Evolutionary conservation across 495 filamentous ascomycete genomes (phyloP).

Genomic region (Xylaria palmicola): DNA sequence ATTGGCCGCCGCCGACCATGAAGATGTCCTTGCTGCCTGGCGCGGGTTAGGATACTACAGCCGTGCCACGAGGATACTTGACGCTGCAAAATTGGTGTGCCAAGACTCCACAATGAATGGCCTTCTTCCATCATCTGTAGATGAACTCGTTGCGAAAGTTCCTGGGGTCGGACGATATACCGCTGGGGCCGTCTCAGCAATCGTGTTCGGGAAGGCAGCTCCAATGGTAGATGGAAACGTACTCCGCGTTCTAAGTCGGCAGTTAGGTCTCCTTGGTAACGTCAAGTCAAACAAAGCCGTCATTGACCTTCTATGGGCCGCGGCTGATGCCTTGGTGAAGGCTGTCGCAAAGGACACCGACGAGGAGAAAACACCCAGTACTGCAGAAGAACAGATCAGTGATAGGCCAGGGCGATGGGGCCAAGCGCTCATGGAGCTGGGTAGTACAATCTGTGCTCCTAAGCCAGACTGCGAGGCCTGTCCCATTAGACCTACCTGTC

Average conservation of each 20-base stretch:
- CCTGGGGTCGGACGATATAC: constrained; percentile 49
- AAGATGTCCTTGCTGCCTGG: constrained; percentile 42
- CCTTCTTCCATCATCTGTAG: constrained; percentile 33
- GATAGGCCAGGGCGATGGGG: constrained; percentile 46
- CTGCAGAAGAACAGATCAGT: constrained; percentile 16
- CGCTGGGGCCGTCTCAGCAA: constrained; percentile 46
- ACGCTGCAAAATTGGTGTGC: constrained; percentile 38
- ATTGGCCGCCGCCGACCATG: constrained; percentile 35
- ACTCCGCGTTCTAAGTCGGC: constrained; percentile 43
- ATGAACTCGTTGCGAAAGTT: constrained; percentile 31
- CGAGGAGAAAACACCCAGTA: constrained; percentile 1
- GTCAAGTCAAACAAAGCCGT: constrained; percentile 39
- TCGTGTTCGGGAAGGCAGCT: constrained; percentile 43
- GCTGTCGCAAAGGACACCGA: constrained; percentile 32
- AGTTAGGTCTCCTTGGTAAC: constrained; percentile 42
- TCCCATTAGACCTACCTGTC: constrained; percentile 42
- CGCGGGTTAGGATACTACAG: constrained; percentile 47
- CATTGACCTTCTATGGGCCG: constrained; percentile 42
- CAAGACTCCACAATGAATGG: constrained; percentile 23
- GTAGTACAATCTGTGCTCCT: constrained; percentile 48
- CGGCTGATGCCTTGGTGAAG: constrained; percentile 39
- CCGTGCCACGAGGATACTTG: constrained; percentile 40
- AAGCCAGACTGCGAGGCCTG: constrained; percentile 44
- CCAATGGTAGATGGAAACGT: constrained; percentile 53
- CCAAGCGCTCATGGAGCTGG: constrained; percentile 50